A percentile compares a stretch with the other conserved stretches of the same genome.
Evolutionary conservation across 1,284 basidiomycete species (phyloP).

Genomic region (Entoloma clypeatum): DNA sequence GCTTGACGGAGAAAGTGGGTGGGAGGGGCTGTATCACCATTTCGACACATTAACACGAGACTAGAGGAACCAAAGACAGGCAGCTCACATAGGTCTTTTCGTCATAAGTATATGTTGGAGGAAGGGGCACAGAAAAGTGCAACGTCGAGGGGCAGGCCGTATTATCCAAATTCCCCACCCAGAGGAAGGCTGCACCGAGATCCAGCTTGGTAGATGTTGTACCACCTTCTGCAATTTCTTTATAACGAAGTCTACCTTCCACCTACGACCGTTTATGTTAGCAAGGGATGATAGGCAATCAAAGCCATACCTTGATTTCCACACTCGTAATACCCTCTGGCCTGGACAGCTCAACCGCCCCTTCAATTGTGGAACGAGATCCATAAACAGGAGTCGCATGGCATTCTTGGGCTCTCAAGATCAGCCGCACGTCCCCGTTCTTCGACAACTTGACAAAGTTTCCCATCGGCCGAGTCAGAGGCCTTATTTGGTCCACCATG

Average conservation of each 20-base stretch:
- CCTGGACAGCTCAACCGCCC: constrained; percentile 53
- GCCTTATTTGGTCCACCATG: constrained; percentile 41
- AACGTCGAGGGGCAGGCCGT: constrained; percentile 48
- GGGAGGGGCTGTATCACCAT: constrained; percentile 47
- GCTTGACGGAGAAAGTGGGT: constrained; percentile 57
- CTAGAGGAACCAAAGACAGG: background rate
- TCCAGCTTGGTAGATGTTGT: constrained; percentile 48
- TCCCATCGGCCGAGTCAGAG: constrained; percentile 40
- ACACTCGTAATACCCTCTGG: constrained; percentile 54
- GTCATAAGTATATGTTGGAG: constrained; percentile 52
- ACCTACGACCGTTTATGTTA: constrained; percentile 38
- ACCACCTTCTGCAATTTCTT: constrained; percentile 66
- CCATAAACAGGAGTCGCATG: constrained; percentile 57
- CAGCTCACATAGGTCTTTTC: constrained; percentile 48
- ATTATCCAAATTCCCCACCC: constrained; percentile 46
- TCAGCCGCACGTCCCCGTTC: constrained; percentile 47
- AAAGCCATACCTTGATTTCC: constrained; percentile 52
- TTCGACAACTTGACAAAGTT: constrained; percentile 61
- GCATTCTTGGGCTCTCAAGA: constrained; percentile 49
- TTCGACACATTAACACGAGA: background rate
- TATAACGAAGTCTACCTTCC: constrained; percentile 54
- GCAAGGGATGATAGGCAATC: background rate
- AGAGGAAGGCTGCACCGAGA: constrained; percentile 49
- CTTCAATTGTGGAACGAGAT: constrained; percentile 47
- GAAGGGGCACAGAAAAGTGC: constrained; percentile 53